Percentiles rank a stretch among this genome's conserved stretches.
Conservation (phyloP, 352 stramenopile genomes). For the Pythium pyrilobum region DNA sequence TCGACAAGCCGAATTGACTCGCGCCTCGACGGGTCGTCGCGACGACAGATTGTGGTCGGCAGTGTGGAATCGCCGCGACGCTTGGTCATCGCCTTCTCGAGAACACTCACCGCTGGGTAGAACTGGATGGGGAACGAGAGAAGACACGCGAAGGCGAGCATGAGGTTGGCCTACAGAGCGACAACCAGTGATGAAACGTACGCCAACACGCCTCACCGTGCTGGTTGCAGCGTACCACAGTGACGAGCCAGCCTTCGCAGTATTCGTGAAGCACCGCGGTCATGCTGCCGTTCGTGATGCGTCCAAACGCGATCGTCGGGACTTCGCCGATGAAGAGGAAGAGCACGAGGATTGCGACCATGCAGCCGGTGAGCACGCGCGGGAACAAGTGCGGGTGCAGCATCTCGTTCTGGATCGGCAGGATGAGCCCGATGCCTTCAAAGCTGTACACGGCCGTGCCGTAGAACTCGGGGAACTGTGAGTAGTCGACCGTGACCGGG, state of each 20-base stretch:
- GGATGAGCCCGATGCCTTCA: slow-evolving; percentile 69
- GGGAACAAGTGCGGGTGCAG: slow-evolving; percentile 45
- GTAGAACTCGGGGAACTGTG: slow-evolving; percentile 61
- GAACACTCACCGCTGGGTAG: slow-evolving; percentile 67
- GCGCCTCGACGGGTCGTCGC: background rate
- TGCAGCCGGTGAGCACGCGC: slow-evolving; percentile 45
- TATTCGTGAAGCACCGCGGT: slow-evolving; percentile 70
- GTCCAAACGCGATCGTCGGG: slow-evolving; percentile 60
- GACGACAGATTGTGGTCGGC: slow-evolving; percentile 26
- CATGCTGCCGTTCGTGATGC: slow-evolving; percentile 75
- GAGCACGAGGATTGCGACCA: slow-evolving; percentile 66
- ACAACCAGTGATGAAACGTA: too few relatives aligned
- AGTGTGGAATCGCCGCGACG: slow-evolving; percentile 14
- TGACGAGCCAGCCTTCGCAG: slow-evolving; percentile 62
- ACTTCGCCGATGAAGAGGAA: slow-evolving; percentile 72
- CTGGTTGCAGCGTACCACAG: slow-evolving; percentile 47
- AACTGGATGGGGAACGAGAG: slow-evolving; percentile 82
- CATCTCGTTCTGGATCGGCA: slow-evolving; percentile 82
- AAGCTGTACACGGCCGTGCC: slow-evolving; percentile 81
- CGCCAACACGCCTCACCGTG: too few relatives aligned
- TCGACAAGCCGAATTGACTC: slow-evolving; percentile 27
- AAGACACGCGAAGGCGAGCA: slow-evolving; percentile 66
- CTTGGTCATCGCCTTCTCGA: slow-evolving; percentile 53
- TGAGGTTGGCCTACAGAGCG: slow-evolving; percentile 41
- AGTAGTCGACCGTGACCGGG: slow-evolving; percentile 26